These are phyloP conservation scores for Penicillium subrubescens DNA, from an alignment of 495 filamentous ascomycete species.

Conservation along the genomic window DNA sequence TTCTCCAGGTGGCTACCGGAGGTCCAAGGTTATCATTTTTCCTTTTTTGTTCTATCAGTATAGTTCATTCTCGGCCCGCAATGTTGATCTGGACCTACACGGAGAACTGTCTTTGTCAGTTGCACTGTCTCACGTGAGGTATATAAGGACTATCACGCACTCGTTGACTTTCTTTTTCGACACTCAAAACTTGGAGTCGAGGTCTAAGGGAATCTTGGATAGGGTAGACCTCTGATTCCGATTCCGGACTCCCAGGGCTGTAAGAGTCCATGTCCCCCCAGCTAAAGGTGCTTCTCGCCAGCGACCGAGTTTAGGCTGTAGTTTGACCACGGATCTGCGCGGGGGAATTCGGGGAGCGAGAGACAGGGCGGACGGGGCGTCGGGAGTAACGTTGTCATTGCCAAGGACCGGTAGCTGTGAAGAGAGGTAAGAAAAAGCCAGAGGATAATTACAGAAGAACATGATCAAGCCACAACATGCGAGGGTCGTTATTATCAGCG, in stretches of 20 bases:
- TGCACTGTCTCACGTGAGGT: conserved; percentile 18
- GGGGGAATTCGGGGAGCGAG: not conserved
- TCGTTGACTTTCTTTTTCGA: conserved; percentile 37
- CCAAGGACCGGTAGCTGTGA: conserved; percentile 6
- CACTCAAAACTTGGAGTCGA: conserved; percentile 30
- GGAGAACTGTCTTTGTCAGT: conserved; percentile 29
- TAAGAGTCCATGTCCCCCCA: conserved; percentile 25
- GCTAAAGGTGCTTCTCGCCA: conserved; percentile 10
- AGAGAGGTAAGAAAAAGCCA: conserved; percentile 1
- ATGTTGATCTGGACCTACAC: conserved; percentile 11
- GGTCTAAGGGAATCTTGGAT: conserved; percentile 10
- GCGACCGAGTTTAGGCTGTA: conserved; percentile 5
- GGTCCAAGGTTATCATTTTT: conserved; percentile 35
- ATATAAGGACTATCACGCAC: conserved; percentile 31
- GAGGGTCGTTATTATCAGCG: conserved; percentile 16
- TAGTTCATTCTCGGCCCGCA: too few species aligned
- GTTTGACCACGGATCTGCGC: conserved; percentile 8
- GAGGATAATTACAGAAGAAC: conserved; percentile 11
- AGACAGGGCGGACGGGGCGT: not conserved
- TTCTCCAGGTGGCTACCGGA: conserved; percentile 45
- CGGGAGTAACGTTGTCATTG: conserved; percentile 25
- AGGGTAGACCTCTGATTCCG: not conserved
- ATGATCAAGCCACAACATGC: conserved; percentile 22
- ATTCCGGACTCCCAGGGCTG: conserved; percentile 10
- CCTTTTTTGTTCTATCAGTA: conserved; percentile 26